These are phyloP conservation scores for Pestalotiopsis sp. DNA, from an alignment of 2,329 filamentous ascomycete genomes.

Conservation along the genomic window DNA sequence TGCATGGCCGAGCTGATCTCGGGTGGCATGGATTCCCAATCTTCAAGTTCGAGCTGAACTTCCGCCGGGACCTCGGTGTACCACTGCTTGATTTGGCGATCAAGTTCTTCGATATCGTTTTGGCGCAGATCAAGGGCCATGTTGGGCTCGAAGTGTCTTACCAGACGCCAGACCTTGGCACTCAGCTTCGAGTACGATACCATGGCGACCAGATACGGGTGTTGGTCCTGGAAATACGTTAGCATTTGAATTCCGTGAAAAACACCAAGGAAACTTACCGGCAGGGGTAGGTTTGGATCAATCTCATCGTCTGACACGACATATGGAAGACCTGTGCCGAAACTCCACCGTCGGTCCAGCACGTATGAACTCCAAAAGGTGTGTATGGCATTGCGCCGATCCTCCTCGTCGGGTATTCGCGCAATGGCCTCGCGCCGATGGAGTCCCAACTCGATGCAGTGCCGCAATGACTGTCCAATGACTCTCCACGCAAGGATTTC, in stretches of 20 bases:
- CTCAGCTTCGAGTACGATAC: conserved; percentile 81
- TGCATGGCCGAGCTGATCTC: conserved; percentile 34
- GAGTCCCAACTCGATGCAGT: conserved; percentile 82
- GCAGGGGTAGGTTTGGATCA: conserved; percentile 76
- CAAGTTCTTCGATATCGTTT: conserved; percentile 78
- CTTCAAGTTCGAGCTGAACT: conserved; percentile 53
- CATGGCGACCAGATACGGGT: conserved; percentile 81
- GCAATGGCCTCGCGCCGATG: conserved; percentile 76
- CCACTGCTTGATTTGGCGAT: conserved; percentile 86
- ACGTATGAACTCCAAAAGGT: conserved; percentile 89
- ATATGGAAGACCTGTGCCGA: conserved; percentile 87
- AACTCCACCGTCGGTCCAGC: conserved; percentile 84
- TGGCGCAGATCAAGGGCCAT: conserved; percentile 67
- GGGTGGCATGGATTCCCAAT: conserved; percentile 49
- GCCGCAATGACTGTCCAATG: conserved; percentile 78
- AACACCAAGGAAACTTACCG: conserved; percentile 55
- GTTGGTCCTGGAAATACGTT: conserved; percentile 39
- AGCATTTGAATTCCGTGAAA: conserved; percentile 20
- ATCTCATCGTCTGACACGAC: conserved; percentile 85
- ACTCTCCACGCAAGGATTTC: conserved; percentile 86
- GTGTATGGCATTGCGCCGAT: conserved; percentile 68
- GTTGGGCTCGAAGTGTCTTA: conserved; percentile 67
- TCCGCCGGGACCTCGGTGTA: conserved; percentile 73
- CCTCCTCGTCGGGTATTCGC: conserved; percentile 68
- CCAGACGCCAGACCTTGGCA: conserved; percentile 84